These are phyloP conservation scores for Vicia villosa DNA, from an alignment of 306 rosid species.

Conservation along the genomic window DNA sequence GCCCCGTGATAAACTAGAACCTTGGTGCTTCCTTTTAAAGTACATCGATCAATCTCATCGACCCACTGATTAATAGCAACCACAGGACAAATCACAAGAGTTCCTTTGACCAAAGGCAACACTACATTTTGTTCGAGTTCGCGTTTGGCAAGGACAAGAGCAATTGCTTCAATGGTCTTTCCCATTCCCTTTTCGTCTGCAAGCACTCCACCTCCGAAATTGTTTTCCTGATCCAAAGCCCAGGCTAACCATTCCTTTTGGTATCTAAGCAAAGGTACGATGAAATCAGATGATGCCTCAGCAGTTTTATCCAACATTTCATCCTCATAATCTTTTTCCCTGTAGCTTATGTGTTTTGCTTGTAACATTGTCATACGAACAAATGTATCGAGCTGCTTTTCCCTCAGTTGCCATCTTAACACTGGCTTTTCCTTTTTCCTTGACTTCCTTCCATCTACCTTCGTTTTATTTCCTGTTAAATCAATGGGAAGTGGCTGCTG, in stretches of 20 bases:
- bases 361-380: too few species aligned
- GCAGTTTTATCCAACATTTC: conserved; percentile 57
- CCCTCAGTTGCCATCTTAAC: too few species aligned
- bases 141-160: conserved; percentile 87
- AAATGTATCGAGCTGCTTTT: too few species aligned
- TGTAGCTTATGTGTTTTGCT: too few species aligned
- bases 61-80: conserved; percentile 92
- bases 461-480: too few species aligned
- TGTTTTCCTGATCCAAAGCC: conserved; percentile 76
- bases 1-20: conserved; percentile 86
- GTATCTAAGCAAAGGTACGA: conserved; percentile 73
- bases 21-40: conserved; percentile 74
- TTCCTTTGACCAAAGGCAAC: conserved; percentile 54
- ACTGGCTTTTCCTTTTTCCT: too few species aligned
- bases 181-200: conserved; percentile 99
- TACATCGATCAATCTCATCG: conserved; percentile 73
- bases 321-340: background rate
- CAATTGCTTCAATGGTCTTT: conserved; percentile 90
- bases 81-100: conserved; percentile 89
- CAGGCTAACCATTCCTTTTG: conserved; percentile 94
- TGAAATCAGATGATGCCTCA: conserved; percentile 69
- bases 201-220: conserved; percentile 83
- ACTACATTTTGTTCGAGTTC: conserved; percentile 44
- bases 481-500: too few species aligned
- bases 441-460: too few species aligned